Base-by-base conservation (phyloP, 257 asterid species). In the Prunella vulgaris region DNA sequence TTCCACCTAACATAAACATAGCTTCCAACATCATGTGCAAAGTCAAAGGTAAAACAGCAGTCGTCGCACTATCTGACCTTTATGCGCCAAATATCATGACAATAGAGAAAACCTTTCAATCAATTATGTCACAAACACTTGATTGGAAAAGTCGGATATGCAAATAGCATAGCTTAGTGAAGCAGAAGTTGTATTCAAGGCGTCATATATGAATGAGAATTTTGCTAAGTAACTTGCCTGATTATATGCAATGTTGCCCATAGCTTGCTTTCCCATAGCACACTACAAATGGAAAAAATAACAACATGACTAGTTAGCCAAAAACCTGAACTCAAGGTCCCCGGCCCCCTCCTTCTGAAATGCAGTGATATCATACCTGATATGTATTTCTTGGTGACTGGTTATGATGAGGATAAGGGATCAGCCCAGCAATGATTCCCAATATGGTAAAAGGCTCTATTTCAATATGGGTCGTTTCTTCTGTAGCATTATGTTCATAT, bases 231-330 rank as follows among this genome's bases (percentile, higher is more conserved):
- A 60, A 71, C 87, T 83, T 84, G 75, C 97, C 96, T 93, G 91
- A 69, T 93, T 93, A 74, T 90, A 85, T 30, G 97, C 97, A 69
- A 93, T 90, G 73, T 90, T 92, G 54, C 99, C 99, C 99, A 93
- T 93, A 71, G 99, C 99, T 89, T 93, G 99, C 79, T 93, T 93
- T 76, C 99, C 99, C 97, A 93, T 93, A 33, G 99, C 99, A 82
- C 99, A 93, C 97, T 91, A 78, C 60, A 74, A 61, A 76, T 18
- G 28, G 72, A 66, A 68, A 54, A 64, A 67, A 75, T 15, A 42
- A 48, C 60, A 68, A 52, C 66, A 60, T 49, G 49, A 74, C 66
- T 51, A 58, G 49, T 38, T 76, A 28, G 58, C 69, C 21, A 28
- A 13, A 30, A 48, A 28, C 63, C 37, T n/a, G 37, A 71, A 22